Conservation (phyloP, 371 early-diverging fungal species). For the Basidiobolus meristosporus region DNA sequence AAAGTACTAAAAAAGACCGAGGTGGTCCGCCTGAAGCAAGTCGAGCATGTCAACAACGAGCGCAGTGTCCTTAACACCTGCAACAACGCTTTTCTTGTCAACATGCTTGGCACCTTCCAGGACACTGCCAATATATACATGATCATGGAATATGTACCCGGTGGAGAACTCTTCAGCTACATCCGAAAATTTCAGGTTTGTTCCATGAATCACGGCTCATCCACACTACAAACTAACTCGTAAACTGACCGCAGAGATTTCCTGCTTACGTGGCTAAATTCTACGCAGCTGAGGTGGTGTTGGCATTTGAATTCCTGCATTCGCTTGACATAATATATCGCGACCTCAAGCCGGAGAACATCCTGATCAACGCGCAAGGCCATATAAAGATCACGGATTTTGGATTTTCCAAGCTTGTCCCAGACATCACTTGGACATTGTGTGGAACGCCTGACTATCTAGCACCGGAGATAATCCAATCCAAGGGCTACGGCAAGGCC, state of each 20-base stretch:
- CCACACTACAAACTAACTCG: too few species aligned
- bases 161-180: conserved; percentile 86
- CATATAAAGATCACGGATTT: conserved; percentile 98
- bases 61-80: conserved; percentile 75
- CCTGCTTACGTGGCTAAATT: conserved; percentile 74
- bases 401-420: conserved; percentile 94
- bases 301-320: conserved; percentile 79
- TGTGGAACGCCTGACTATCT: conserved; percentile 99
- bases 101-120: conserved; percentile 81
- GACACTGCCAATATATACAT: conserved; percentile 70
- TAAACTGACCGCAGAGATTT: conserved; percentile 27
- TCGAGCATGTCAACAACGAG: conserved; percentile 95
- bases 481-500: conserved; percentile 83
- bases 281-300: conserved; percentile 51
- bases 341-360: conserved; percentile 90
- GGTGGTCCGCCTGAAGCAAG: conserved; percentile 87
- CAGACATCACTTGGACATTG: conserved; percentile 88
- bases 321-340: conserved; percentile 79
- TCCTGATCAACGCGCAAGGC: conserved; percentile 77
- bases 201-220: too few species aligned
- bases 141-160: conserved; percentile 85
- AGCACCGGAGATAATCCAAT: conserved; percentile 93
- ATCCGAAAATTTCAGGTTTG: conserved; percentile 41
- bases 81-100: conserved; percentile 87
- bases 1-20: conserved; percentile 92